Evolutionary conservation across 2,329 filamentous ascomycete species (phyloP), one percentile per base, ranked within the genome.

Genomic region (Trichoderma endophyticum): DNA sequence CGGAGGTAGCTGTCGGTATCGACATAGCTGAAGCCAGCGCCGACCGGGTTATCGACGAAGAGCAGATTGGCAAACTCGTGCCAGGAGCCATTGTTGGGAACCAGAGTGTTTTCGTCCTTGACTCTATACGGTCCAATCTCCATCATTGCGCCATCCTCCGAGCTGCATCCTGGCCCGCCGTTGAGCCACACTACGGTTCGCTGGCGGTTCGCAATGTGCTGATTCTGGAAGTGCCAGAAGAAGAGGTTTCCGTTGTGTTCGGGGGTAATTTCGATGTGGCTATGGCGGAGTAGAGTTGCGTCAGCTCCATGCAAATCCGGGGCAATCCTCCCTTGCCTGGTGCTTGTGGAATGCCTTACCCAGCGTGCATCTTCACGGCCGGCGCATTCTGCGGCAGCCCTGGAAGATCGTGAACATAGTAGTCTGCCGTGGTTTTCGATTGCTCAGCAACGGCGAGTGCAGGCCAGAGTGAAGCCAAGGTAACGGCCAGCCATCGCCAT

Each of bases 181-280:
- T 99, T 99, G 72, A 99, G 84, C 96, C 97, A 99, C 78, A 99
- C 91, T 12, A 99, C 92, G 3, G 95, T 97, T 72, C 96, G 90
- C 81, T 96, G 93, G 77, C 88, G 90, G 80, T 98, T 93, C 71
- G 94, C 95, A 76, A 99, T 97, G 81, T 99, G 96, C 76, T 93
- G 89, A 80, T 98, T 98, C 80, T 97, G 90, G 80, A 93, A 98
- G 79, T 98, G 93, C 96, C 96, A 99, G 86, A 99, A 99, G 86
- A 98, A 99, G 21, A 99, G 84, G 82, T 98, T 97, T 76, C 94
- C 95, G 80, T 98, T 94, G 80, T 92, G 89, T 75, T 94, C 91
- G 24, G 92, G 89, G 39, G 91, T 92, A 78, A 99, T 88, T 83
- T 98, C 95, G 81, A 99, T 92, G 84, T 99, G 96, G 70, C 94